Conservation (phyloP, 2,329 filamentous ascomycete species). For the Pleomassaria siparia region DNA sequence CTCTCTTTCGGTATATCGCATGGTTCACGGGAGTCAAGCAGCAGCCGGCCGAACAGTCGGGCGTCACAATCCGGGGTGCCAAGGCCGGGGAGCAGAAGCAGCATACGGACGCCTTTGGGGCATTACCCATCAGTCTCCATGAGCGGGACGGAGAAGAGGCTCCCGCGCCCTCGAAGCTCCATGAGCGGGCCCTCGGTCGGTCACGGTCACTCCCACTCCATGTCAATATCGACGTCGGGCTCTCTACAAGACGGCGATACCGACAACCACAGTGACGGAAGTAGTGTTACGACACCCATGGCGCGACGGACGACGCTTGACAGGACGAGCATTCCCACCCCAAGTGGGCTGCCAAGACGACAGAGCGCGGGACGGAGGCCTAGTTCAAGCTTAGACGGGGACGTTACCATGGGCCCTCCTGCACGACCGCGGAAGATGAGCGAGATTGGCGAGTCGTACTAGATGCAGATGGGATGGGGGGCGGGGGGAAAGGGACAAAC, state of each 20-base stretch:
- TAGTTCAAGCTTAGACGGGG: slow-evolving; percentile 43
- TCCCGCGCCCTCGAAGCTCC: slow-evolving; percentile 67
- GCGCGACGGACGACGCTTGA: slow-evolving; percentile 46
- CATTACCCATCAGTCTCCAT: slow-evolving; percentile 54
- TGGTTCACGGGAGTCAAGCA: slow-evolving; percentile 26
- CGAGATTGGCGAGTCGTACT: slow-evolving; percentile 62
- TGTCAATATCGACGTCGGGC: slow-evolving; percentile 31
- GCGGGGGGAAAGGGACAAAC: neutral
- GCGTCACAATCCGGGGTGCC: slow-evolving; percentile 47
- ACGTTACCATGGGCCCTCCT: slow-evolving; percentile 49
- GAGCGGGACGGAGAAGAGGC: slow-evolving; percentile 46
- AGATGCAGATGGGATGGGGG: no score
- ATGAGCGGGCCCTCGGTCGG: slow-evolving; percentile 60
- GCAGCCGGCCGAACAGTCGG: slow-evolving; percentile 72
- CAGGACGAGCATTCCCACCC: slow-evolving; percentile 52
- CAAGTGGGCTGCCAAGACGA: slow-evolving; percentile 52
- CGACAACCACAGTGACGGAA: slow-evolving; percentile 40
- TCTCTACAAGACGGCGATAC: slow-evolving; percentile 53
- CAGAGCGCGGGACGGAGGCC: slow-evolving; percentile 50
- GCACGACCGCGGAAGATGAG: slow-evolving; percentile 53
- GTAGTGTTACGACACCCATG: slow-evolving; percentile 47
- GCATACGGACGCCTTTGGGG: slow-evolving; percentile 65
- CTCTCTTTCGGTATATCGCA: slow-evolving; percentile 53
- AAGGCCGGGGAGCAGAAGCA: slow-evolving; percentile 64
- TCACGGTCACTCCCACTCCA: slow-evolving; percentile 35